phyloP scores from a whole-genome alignment of 352 stramenopile species.

The Globisporangium recalcitrans region DNA sequence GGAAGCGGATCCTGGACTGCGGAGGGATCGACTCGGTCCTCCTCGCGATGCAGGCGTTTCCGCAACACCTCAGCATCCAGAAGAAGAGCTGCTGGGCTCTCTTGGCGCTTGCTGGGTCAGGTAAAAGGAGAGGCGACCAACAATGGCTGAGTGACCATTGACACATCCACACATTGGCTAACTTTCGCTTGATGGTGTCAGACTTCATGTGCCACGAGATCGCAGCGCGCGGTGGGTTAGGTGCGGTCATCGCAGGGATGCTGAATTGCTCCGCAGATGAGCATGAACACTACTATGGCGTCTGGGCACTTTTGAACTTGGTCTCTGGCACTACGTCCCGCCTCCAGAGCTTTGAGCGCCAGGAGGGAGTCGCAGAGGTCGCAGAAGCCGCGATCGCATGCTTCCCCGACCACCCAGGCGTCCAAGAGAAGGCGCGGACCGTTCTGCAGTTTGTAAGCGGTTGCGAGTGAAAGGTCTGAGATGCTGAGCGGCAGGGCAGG shows the following conservation, averaged over 20 bases:
- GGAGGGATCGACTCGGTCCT: conserved; percentile 80
- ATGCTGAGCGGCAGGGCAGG: neutral
- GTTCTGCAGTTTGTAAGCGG: conserved; percentile 54
- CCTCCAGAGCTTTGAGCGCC: conserved; percentile 52
- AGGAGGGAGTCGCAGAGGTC: conserved; percentile 76
- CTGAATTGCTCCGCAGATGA: conserved; percentile 61
- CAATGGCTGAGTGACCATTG: neutral
- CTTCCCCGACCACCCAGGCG: conserved; percentile 66
- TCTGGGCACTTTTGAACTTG: conserved; percentile 68
- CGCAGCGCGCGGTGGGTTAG: conserved; percentile 48
- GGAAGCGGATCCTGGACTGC: conserved; percentile 58
- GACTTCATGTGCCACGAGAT: conserved; percentile 68
- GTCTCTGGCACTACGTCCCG: conserved; percentile 36
- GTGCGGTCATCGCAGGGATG: conserved; percentile 69
- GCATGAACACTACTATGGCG: conserved; percentile 56
- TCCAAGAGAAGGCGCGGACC: conserved; percentile 75
- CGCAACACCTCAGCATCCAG: conserved; percentile 61
- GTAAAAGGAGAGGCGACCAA: conserved; percentile 16
- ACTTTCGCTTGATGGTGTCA: conserved; percentile 6
- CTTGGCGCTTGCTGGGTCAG: conserved; percentile 72
- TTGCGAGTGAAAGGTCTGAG: neutral
- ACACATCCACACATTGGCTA: neutral
- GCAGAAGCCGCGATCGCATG: conserved; percentile 70
- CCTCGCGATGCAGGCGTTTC: conserved; percentile 80
- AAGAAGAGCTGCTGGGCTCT: conserved; percentile 82